Percentiles rank a stretch among this genome's conserved stretches.
Evolutionary conservation across 345 rosid genomes (phyloP).

Genomic region (Arabidopsis suecica): DNA sequence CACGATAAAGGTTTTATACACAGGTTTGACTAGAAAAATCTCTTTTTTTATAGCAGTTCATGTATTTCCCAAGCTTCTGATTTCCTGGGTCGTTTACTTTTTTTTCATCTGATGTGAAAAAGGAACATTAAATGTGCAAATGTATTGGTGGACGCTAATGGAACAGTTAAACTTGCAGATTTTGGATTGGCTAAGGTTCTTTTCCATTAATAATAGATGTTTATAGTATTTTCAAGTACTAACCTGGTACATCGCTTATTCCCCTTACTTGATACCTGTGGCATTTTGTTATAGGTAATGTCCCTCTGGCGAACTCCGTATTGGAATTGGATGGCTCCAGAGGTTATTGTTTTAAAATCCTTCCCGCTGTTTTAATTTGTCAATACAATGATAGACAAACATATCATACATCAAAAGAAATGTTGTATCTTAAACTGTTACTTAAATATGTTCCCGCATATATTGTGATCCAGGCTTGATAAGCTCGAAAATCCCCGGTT

Average conservation of each 20-base stretch:
- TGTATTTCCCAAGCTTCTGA: not conserved
- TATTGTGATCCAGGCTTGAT: too few species aligned
- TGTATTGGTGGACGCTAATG: conserved; percentile 74
- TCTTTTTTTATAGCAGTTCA: too few species aligned
- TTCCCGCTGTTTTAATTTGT: conserved; percentile 3
- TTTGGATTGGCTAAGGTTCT: conserved; percentile 96
- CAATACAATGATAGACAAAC: conserved; percentile 8
- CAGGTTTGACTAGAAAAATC: too few species aligned
- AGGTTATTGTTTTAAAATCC: conserved; percentile 53
- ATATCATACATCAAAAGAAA: not conserved
- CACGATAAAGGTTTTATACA: too few species aligned
- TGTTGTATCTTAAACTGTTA: conserved; percentile 1
- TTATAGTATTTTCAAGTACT: not conserved
- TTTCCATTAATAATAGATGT: conserved; percentile 11
- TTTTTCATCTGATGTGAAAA: conserved; percentile 21
- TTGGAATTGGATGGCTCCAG: conserved; percentile 99
- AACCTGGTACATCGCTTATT: not conserved
- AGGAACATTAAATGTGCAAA: conserved; percentile 98
- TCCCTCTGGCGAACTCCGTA: conserved; percentile 44
- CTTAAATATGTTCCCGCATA: not conserved
- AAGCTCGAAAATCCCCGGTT: not conserved
- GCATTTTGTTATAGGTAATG: conserved; percentile 37
- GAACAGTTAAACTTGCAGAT: conserved; percentile 91
- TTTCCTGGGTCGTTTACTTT: conserved; percentile 9
- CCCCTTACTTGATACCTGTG: not conserved